A percentile compares a stretch with the other conserved stretches of the same genome.
phyloP scores from a whole-genome alignment of 202 grass and related monocot genomes.

The Cymbopogon flexuosus region DNA sequence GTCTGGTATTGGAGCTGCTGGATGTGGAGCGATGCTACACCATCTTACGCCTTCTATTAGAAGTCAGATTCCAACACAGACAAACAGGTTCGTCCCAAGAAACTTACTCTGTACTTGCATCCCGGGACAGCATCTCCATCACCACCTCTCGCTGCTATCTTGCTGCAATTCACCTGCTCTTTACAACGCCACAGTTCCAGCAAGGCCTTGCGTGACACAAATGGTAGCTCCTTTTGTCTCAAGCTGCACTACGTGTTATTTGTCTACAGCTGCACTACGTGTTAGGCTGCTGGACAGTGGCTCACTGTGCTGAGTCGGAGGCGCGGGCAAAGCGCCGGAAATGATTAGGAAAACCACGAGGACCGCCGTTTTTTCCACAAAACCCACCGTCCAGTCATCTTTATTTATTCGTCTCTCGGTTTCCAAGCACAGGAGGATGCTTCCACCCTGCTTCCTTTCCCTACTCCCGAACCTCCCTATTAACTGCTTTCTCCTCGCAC shows the following conservation, averaged over 20 bases:
- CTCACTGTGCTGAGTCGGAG: not conserved
- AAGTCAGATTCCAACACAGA: conserved; percentile 5
- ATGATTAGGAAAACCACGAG: conserved; percentile 40
- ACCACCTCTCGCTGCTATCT: not conserved
- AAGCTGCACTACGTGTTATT: not conserved
- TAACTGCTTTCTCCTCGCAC: conserved; percentile 2
- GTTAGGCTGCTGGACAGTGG: not conserved
- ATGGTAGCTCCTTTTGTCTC: not conserved
- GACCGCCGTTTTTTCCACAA: conserved; percentile 26
- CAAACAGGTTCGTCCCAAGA: not conserved
- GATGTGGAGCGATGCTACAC: not conserved
- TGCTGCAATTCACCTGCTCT: conserved; percentile 20
- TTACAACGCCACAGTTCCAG: not conserved
- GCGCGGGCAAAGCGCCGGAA: conserved; percentile 32
- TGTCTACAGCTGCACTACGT: not conserved
- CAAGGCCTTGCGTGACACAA: conserved; percentile 26
- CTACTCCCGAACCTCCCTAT: not conserved
- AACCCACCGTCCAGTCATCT: conserved; percentile 33
- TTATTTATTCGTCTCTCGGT: conserved; percentile 4
- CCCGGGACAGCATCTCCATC: conserved; percentile 5
- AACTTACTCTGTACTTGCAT: conserved; percentile 8
- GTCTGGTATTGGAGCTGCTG: not conserved
- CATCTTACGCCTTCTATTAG: not conserved
- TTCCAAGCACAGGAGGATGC: conserved; percentile 25
- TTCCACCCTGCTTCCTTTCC: conserved; percentile 46